These are phyloP conservation scores for Gaultheria prostrata DNA, from an alignment of 148 eudicot genomes.

Conservation along the genomic window DNA sequence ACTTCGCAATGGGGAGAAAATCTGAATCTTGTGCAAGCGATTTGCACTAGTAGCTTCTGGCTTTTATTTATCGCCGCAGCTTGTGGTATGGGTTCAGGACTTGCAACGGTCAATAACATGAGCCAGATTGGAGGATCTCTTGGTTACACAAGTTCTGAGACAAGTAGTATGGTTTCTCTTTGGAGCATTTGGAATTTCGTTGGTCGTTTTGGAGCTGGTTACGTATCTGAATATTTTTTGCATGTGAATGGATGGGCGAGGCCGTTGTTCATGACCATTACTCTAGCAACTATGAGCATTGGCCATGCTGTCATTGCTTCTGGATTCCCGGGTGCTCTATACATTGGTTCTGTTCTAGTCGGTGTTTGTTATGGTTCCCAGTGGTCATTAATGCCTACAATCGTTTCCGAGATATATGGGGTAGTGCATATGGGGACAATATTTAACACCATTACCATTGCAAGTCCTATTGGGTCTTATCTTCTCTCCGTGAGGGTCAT, in stretches of 20 bases:
- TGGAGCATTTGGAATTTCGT: slow-evolving; percentile 83
- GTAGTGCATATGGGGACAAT: slow-evolving; percentile 63
- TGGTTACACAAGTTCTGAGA: slow-evolving; percentile 49
- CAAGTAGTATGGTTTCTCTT: slow-evolving; percentile 63
- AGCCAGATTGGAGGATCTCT: slow-evolving; percentile 73
- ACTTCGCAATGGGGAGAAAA: slow-evolving; percentile 23
- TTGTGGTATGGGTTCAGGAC: slow-evolving; percentile 71
- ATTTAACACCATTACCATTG: slow-evolving; percentile 61
- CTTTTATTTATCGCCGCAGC: slow-evolving; percentile 54
- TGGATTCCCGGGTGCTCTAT: slow-evolving; percentile 57
- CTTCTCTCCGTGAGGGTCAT: slow-evolving; percentile 59
- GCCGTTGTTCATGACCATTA: slow-evolving; percentile 58
- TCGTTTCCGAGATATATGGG: slow-evolving; percentile 70
- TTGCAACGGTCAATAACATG: slow-evolving; percentile 67
- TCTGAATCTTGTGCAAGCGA: slow-evolving; percentile 56
- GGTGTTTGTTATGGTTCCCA: slow-evolving; percentile 74
- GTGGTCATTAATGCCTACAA: slow-evolving; percentile 78
- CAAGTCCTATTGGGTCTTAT: slow-evolving; percentile 76
- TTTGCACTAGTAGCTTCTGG: slow-evolving; percentile 61
- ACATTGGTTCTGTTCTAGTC: slow-evolving; percentile 52
- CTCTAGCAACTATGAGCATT: slow-evolving; percentile 53
- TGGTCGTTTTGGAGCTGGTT: slow-evolving; percentile 84
- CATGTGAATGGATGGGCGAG: slow-evolving; percentile 51
- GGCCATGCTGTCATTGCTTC: slow-evolving; percentile 62
- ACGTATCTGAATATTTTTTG: slow-evolving; percentile 57